phyloP scores from a whole-genome alignment of 768 basidiomycete species.

The Collybiopsis confluens region DNA sequence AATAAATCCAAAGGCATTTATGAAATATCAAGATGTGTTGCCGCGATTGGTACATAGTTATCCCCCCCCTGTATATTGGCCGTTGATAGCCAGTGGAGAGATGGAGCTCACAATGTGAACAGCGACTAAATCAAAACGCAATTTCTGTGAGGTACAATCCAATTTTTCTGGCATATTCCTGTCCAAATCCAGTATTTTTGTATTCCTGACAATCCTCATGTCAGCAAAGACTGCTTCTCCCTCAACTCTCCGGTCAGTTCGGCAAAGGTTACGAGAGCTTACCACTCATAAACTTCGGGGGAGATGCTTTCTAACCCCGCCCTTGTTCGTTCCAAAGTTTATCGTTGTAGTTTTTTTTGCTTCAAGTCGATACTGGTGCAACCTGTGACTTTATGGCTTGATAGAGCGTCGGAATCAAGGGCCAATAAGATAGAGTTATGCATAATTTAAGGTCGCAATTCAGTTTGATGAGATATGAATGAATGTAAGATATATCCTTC shows the following conservation, averaged over 20 bases:
- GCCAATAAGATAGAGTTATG: neutral
- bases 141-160: no score
- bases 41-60: no score
- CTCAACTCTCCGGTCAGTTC: neutral
- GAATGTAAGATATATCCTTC: slow-evolving; percentile 1
- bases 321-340: neutral
- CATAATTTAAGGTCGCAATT: slow-evolving; percentile 5
- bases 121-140: no score
- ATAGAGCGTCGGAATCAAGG: neutral
- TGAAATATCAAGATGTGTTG: no score
- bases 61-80: no score
- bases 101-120: no score
- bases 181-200: no score
- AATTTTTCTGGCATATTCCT: no score
- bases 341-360: neutral
- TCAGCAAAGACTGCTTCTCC: neutral
- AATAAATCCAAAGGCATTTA: no score
- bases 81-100: no score
- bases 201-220: neutral
- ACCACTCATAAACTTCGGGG: neutral
- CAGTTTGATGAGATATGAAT: neutral
- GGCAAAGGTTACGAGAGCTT: neutral
- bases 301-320: neutral
- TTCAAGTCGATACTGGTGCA: no score
- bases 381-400: no score